These are phyloP conservation scores for Hypoxylon sp. DNA, from an alignment of 2,329 filamentous ascomycete species.

Conservation along the genomic window DNA sequence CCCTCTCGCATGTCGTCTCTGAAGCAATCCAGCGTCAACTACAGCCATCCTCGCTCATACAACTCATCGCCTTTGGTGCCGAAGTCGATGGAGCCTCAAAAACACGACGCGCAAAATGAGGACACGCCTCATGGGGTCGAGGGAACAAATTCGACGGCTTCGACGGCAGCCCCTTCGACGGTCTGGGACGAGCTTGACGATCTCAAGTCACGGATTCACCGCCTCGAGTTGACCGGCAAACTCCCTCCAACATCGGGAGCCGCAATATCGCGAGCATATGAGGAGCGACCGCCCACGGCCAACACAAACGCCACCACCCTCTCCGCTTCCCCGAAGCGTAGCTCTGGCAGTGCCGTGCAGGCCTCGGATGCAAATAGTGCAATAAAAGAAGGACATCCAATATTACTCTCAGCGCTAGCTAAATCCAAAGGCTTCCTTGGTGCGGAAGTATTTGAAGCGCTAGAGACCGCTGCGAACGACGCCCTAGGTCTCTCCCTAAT, in stretches of 20 bases:
- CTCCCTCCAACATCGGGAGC: conserved; percentile 82
- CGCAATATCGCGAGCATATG: conserved; percentile 75
- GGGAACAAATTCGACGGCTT: conserved; percentile 85
- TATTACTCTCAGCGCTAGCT: conserved; percentile 79
- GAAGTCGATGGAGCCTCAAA: conserved; percentile 50
- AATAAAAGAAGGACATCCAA: conserved; percentile 71
- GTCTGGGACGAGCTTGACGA: conserved; percentile 99
- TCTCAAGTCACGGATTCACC: conserved; percentile 89
- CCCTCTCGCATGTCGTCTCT: conserved; percentile 55
- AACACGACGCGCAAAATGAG: conserved; percentile 47
- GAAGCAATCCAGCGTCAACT: conserved; percentile 50
- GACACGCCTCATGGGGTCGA: conserved; percentile 60
- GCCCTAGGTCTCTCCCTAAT: conserved; percentile 80
- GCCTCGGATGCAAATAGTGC: conserved; percentile 55
- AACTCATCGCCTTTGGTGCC: conserved; percentile 68
- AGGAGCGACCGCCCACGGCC: conserved; percentile 87
- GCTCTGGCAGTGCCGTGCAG: conserved; percentile 57
- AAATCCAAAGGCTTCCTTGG: conserved; percentile 78
- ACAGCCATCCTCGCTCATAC: conserved; percentile 56
- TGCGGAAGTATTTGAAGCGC: conserved; percentile 75
- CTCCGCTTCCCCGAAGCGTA: conserved; percentile 85
- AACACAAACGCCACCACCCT: conserved; percentile 86
- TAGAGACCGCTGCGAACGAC: conserved; percentile 84
- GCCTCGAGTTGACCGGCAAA: conserved; percentile 89
- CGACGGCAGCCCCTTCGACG: conserved; percentile 87